Conservation (phyloP, 371 early-diverging fungal genomes). For the Mucor saturninus region DNA sequence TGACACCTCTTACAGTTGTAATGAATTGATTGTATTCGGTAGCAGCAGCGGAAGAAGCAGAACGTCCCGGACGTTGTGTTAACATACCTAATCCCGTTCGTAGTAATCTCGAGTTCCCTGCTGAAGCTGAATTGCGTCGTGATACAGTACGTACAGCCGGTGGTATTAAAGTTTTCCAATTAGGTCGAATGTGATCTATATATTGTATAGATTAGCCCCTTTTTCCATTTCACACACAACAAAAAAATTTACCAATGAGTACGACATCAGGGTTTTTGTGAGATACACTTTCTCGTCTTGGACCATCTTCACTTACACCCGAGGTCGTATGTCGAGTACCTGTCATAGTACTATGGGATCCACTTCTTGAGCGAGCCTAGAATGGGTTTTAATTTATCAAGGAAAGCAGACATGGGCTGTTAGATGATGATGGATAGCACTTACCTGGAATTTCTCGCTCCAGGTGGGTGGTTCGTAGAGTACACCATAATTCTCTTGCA, state of each 20-base stretch:
- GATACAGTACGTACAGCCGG: conserved; percentile 40
- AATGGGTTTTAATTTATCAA: background rate
- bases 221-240: no score
- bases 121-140: conserved; percentile 52
- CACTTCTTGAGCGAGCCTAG: conserved; percentile 30
- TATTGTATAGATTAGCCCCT: no score
- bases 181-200: conserved; percentile 81
- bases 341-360: conserved; percentile 33
- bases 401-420: no score
- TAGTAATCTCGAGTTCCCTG: conserved; percentile 20
- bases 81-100: conserved; percentile 29
- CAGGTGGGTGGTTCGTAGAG: conserved; percentile 66
- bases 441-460: conserved; percentile 40
- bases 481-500: conserved; percentile 84
- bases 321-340: conserved; percentile 52
- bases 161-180: conserved; percentile 58
- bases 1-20: conserved; percentile 72
- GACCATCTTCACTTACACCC: conserved; percentile 32
- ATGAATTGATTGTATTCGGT: conserved; percentile 66
- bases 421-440: no score
- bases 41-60: conserved; percentile 47
- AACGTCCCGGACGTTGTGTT: conserved; percentile 43
- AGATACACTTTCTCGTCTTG: conserved; percentile 63
- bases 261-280: conserved; percentile 73
- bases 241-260: conserved; percentile 62